These are phyloP conservation scores for Medicago ruthenica DNA, from an alignment of 306 rosid genomes.

Conservation along the genomic window DNA sequence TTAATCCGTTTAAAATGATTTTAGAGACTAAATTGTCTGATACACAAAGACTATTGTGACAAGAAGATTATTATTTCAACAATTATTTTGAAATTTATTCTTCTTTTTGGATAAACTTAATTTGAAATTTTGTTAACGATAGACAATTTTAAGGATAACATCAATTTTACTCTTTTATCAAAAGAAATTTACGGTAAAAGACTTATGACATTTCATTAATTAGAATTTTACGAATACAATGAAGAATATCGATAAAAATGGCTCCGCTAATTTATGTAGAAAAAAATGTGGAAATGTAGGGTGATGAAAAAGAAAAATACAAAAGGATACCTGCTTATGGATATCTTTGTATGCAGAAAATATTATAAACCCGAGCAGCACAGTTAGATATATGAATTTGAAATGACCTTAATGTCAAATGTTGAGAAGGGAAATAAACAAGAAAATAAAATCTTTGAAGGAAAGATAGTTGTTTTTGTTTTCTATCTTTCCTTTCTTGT, in stretches of 20 bases:
- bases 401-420: not conserved
- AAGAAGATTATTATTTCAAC: not conserved
- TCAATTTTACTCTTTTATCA: not conserved
- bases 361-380: slow-evolving; percentile 6
- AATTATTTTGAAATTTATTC: not conserved
- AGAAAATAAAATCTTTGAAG: slow-evolving; percentile 17
- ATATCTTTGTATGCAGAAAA: slow-evolving; percentile 16
- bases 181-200: no score
- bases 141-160: not conserved
- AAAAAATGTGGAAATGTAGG: not conserved
- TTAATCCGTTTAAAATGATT: not conserved
- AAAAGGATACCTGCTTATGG: not conserved
- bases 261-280: not conserved
- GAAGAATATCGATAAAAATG: no score
- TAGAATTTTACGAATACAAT: no score
- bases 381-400: slow-evolving; percentile 5
- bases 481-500: slow-evolving; percentile 34
- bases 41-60: not conserved
- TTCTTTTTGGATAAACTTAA: not conserved
- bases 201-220: no score
- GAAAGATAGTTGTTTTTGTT: slow-evolving; percentile 13
- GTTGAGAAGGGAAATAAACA: slow-evolving; percentile 1
- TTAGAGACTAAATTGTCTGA: not conserved
- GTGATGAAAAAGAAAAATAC: not conserved
- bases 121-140: not conserved